Evolutionary conservation across 1,284 basidiomycete species (phyloP), one percentile per base, ranked within the genome.

Genomic region (Trametes sp.): DNA sequence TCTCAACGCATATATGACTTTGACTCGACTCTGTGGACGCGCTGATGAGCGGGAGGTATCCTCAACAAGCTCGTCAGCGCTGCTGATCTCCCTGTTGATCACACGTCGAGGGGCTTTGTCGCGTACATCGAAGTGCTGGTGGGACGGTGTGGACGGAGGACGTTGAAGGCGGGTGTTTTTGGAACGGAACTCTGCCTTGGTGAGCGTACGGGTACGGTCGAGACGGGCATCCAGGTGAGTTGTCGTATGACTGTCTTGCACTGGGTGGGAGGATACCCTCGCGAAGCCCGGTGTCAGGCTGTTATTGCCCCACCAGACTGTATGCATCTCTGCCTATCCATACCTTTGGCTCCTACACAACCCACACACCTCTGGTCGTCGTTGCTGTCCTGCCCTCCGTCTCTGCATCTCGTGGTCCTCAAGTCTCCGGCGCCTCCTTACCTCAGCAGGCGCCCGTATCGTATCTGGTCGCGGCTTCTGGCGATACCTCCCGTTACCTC

Each of bases 1-100:
- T n/a, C n/a, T n/a, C n/a, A n/a, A n/a, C n/a, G n/a, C n/a, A n/a
- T n/a, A n/a, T n/a, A n/a, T n/a, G n/a, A 19, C 23, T 4, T 24
- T 24, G 14, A n/a, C 11, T 29, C 26, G 13, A 14, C 4, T n/a
- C 42, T 8, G 1, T 48, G 33, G 24, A 21, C 13, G 16, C 41
- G 59, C 49, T 51, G 61, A 67, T 57, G 72, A 67, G 71, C 66
- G 65, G 66, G 72, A 73, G 72, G 69, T 63, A 60, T 69, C 64
- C 74, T 74, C 73, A 69, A 29, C 71, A 72, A 74, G 58, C 72
- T 72, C 72, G 61, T 69, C 57, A 61, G 54, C 45, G 52, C 19
- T 42, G 21, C 24, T 28, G 28, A 24, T 29, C 19, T 46, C 46
- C 23, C 35, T 28, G n/a, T n/a, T 28, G 54, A 48, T 54, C 19